Base-by-base conservation (phyloP, 176 grass and related monocot genomes). In the Phoenix roebelenii region DNA sequence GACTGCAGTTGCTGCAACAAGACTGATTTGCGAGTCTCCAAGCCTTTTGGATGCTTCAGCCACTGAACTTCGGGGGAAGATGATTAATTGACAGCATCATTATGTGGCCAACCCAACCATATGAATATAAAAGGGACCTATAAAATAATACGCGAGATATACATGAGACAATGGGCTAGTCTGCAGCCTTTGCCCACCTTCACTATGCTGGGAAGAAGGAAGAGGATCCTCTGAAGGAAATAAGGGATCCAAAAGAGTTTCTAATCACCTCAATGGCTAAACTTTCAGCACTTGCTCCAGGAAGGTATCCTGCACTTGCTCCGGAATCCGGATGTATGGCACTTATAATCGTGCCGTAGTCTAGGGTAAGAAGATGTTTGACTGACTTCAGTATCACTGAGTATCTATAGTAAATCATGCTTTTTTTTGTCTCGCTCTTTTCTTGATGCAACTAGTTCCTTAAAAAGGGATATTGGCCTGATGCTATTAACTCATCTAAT, bases 141-240 rank as follows among this genome's bases (percentile, higher is more conserved):
- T 77, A 82, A 39, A 78, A 88, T 39, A 84, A 85, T 76, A 61
- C 62, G n/a, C 65, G 35, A 58, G 92, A 88, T 78, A 72, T 63
- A 73, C 86, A 81, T 57, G 84, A 60, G 58, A 80, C 86, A 25
- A 59, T 77, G n/a, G 81, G 83, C 65, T 97, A 97, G 72, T 85
- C 87, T 17, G 76, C 85, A 51, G 82, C 92, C 48, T 97, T 97
- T 77, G 81, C 89, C 4, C 87, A 81, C 16, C 83, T 97, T 72
- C 92, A 91, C 25, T 87, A 88, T 80, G 81, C 81, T 18, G 87
- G 92, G 59, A 97, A 77, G 70, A 88, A 85, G 66, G 92, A 97
- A 62, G 83, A 90, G 76, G 84, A 88, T 67, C 84, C 89, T 35
- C 73, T 97, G 58, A 97, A 85, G 59, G 92, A 97, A 69, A 83